Evolutionary conservation across 768 basidiomycete species (phyloP).

Genomic region (Pholiota microspora): DNA sequence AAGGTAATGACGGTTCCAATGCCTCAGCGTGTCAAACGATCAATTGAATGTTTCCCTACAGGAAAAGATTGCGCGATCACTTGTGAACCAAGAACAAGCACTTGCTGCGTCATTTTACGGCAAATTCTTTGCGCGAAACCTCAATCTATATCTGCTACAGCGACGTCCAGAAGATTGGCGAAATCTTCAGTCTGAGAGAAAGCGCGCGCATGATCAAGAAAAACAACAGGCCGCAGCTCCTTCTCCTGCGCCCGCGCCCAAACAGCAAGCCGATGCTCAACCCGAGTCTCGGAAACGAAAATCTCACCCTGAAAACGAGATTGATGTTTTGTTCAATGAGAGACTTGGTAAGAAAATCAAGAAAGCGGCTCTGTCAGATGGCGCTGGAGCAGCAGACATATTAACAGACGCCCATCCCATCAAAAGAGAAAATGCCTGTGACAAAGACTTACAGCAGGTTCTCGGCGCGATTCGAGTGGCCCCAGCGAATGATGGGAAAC

Average conservation of each 20-base stretch:
- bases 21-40: slow-evolving; percentile 5
- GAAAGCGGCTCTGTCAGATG: slow-evolving; percentile 42
- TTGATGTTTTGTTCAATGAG: slow-evolving; percentile 68
- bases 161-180: slow-evolving; percentile 87
- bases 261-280: neutral
- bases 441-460: slow-evolving; percentile 45
- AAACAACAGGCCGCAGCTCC: slow-evolving; percentile 2
- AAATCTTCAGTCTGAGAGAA: slow-evolving; percentile 55
- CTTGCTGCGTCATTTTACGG: slow-evolving; percentile 82
- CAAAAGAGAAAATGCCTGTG: slow-evolving; percentile 20
- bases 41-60: slow-evolving; percentile 25
- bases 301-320: slow-evolving; percentile 55
- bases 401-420: slow-evolving; percentile 1
- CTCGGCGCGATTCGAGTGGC: slow-evolving; percentile 60
- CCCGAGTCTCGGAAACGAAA: slow-evolving; percentile 39
- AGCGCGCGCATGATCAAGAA: slow-evolving; percentile 20
- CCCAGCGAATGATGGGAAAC: slow-evolving; percentile 44
- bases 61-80: slow-evolving; percentile 90
- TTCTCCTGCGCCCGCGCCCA: neutral
- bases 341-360: slow-evolving; percentile 58
- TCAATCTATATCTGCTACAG: slow-evolving; percentile 76
- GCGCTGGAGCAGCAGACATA: neutral
- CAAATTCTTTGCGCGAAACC: slow-evolving; percentile 78
- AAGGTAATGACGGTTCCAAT: slow-evolving; percentile 51
- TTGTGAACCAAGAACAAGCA: slow-evolving; percentile 66